Conservation (phyloP, 306 rosid species). For the Trifolium dubium region DNA sequence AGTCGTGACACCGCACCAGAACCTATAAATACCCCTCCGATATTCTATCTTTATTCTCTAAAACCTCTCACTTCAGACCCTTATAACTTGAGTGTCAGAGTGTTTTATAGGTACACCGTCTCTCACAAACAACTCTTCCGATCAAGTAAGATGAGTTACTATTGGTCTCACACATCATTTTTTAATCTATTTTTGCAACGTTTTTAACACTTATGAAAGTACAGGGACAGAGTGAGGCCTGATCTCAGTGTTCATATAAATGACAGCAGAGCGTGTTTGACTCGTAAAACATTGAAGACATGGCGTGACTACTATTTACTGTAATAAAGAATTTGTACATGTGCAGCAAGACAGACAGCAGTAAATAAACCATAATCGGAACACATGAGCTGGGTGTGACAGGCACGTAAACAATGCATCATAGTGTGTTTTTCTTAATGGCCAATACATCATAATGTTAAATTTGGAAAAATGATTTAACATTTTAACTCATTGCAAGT, state of each 20-base stretch:
- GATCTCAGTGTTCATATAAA: background rate
- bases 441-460: background rate
- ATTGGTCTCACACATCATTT: too few species aligned
- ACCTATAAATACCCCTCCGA: too few species aligned
- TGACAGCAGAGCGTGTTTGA: background rate
- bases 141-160: too few species aligned
- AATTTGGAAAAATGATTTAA: background rate
- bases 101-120: too few species aligned
- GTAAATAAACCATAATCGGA: conserved; percentile 3
- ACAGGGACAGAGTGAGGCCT: background rate
- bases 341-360: background rate
- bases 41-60: too few species aligned
- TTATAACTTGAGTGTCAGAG: too few species aligned
- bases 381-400: background rate
- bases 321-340: background rate
- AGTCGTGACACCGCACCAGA: too few species aligned
- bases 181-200: too few species aligned
- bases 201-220: too few species aligned
- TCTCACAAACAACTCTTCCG: too few species aligned
- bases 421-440: background rate
- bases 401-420: background rate
- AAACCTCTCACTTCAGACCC: too few species aligned
- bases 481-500: background rate
- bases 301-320: background rate
- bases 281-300: background rate